phyloP scores from a whole-genome alignment of 345 rosid species.

The Hypericum perforatum region DNA sequence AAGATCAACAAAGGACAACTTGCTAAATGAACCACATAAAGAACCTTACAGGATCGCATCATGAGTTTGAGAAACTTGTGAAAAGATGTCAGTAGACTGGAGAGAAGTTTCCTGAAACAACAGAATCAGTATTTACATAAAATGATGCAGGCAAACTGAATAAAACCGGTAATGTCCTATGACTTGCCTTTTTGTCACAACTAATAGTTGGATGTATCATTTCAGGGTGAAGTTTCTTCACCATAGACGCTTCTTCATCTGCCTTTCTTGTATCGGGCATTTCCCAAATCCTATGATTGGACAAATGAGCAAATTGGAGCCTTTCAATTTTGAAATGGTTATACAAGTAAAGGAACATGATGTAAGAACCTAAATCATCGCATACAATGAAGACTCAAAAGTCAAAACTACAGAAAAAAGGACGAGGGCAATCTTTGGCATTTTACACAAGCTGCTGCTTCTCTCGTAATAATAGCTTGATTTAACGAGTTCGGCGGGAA shows the following conservation, averaged over 20 bases:
- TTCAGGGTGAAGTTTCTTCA: slow-evolving; percentile 24
- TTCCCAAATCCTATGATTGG: slow-evolving; percentile 43
- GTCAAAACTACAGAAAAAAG: too few species aligned
- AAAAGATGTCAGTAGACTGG: slow-evolving; percentile 60
- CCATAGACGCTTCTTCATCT: slow-evolving; percentile 26
- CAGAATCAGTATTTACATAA: slow-evolving; percentile 13
- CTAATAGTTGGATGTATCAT: slow-evolving; percentile 39
- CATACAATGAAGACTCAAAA: too few species aligned
- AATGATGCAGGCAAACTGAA: slow-evolving; percentile 2
- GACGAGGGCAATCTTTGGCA: too few species aligned
- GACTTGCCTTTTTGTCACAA: slow-evolving; percentile 71
- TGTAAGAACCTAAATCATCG: too few species aligned
- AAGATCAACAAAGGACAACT: neutral
- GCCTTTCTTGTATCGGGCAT: slow-evolving; percentile 33
- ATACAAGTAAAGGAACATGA: too few species aligned
- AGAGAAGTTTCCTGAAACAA: slow-evolving; percentile 36
- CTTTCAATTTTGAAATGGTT: too few species aligned
- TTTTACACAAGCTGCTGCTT: too few species aligned
- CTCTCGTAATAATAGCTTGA: too few species aligned
- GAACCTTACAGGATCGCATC: slow-evolving; percentile 66
- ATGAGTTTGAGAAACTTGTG: slow-evolving; percentile 87
- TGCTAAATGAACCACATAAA: slow-evolving; percentile 7
- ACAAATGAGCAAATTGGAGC: too few species aligned
- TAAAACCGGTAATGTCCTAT: slow-evolving; percentile 5
- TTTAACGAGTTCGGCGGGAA: too few species aligned